A percentile compares a stretch with the other conserved stretches of the same genome.
Conservation (phyloP, 2,329 filamentous ascomycete genomes). For the Orbilia ellipsospora region DNA sequence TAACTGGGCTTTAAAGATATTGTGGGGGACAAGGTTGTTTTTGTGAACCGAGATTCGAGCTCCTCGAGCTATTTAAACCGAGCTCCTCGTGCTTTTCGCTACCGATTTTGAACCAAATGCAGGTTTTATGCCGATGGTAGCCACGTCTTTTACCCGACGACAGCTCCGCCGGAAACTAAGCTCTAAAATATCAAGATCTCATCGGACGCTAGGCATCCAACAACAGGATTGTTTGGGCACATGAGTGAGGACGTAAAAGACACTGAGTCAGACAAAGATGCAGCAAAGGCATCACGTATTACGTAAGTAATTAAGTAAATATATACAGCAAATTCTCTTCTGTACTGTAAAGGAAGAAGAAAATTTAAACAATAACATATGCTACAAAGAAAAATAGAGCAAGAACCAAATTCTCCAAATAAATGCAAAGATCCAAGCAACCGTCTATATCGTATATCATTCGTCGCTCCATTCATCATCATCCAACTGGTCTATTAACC, state of each 20-base stretch:
- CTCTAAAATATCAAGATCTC: too few relatives aligned
- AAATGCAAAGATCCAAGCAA: neutral
- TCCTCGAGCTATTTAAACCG: slow-evolving; percentile 50
- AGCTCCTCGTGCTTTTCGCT: slow-evolving; percentile 28
- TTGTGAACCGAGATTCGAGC: slow-evolving; percentile 13
- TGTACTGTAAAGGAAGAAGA: neutral
- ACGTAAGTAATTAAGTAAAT: too few relatives aligned
- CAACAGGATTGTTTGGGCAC: too few relatives aligned
- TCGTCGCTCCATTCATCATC: slow-evolving; percentile 52
- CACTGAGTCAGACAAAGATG: too few relatives aligned
- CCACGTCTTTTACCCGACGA: slow-evolving; percentile 44
- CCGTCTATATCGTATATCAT: slow-evolving; percentile 3
- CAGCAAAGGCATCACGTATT: too few relatives aligned
- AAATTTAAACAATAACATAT: neutral
- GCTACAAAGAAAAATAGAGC: neutral
- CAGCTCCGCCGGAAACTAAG: neutral
- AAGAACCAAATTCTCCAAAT: neutral
- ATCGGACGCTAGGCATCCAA: too few relatives aligned
- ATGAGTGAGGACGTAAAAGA: too few relatives aligned
- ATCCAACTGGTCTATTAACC: slow-evolving; percentile 53
- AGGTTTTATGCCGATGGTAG: slow-evolving; percentile 45
- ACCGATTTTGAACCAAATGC: slow-evolving; percentile 27
- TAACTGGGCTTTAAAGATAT: neutral
- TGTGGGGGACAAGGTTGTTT: slow-evolving; percentile 32
- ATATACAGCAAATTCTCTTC: too few relatives aligned